These are phyloP conservation scores for Sporisorium scitamineum DNA, from an alignment of 1,284 basidiomycete genomes.

Conservation along the genomic window DNA sequence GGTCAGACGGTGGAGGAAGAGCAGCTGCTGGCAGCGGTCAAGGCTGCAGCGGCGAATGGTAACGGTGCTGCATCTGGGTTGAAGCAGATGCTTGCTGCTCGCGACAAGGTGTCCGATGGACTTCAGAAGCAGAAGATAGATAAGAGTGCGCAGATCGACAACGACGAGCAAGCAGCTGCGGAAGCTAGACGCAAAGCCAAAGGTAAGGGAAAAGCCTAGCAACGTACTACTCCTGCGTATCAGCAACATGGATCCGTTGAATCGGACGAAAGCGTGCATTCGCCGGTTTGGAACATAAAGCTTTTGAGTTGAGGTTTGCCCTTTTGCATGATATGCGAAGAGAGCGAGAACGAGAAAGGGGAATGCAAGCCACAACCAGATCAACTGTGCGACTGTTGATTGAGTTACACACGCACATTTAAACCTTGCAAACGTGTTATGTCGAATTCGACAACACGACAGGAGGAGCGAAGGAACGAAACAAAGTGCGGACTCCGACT, in stretches of 20 bases:
- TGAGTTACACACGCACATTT: neutral
- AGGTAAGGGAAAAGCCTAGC: conserved; percentile 31
- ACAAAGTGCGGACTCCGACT: too few relatives aligned
- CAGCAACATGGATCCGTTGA: too few relatives aligned
- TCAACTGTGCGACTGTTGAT: too few relatives aligned
- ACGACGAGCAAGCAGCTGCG: conserved; percentile 1
- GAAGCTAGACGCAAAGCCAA: conserved; percentile 22
- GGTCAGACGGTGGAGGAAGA: conserved; percentile 13
- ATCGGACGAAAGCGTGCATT: too few relatives aligned
- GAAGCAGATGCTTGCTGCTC: conserved; percentile 11
- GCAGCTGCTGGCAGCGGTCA: conserved; percentile 14
- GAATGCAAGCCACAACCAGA: neutral
- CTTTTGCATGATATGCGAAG: too few relatives aligned
- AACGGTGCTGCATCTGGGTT: conserved; percentile 2
- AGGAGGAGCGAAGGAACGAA: too few relatives aligned
- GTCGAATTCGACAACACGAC: too few relatives aligned
- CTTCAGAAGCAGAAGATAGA: neutral
- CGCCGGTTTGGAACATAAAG: too few relatives aligned
- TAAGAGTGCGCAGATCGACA: too few relatives aligned
- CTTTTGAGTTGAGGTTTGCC: too few relatives aligned
- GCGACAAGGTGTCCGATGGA: neutral
- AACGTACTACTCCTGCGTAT: too few relatives aligned
- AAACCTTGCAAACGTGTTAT: neutral
- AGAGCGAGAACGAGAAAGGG: too few relatives aligned
- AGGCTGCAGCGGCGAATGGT: conserved; percentile 8